Conservation (phyloP, 2,329 filamentous ascomycete species). For the Cladosporium sp. region DNA sequence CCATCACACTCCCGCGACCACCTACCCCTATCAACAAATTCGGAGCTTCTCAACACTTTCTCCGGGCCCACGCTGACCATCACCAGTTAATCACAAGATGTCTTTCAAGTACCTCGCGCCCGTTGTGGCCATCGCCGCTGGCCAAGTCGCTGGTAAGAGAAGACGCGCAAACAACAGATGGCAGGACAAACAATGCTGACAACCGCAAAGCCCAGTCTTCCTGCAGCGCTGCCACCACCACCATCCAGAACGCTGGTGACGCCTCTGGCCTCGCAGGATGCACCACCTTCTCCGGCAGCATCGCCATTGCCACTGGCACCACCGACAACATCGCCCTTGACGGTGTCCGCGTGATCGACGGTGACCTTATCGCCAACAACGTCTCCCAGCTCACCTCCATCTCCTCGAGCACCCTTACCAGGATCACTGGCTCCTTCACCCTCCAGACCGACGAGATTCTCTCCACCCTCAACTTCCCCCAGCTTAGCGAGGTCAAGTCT, state of each 20-base stretch:
- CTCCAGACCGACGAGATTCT: conserved; percentile 67
- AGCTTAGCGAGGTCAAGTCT: conserved; percentile 60
- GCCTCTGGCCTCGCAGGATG: conserved; percentile 59
- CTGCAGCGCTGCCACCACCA: conserved; percentile 47
- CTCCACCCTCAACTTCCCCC: conserved; percentile 61
- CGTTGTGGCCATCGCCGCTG: conserved; percentile 48
- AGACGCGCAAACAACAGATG: conserved; percentile 1
- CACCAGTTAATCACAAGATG: conserved; percentile 38
- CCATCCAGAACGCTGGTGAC: conserved; percentile 59
- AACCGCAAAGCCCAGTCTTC: conserved; percentile 22
- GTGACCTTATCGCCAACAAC: conserved; percentile 49
- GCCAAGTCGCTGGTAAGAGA: conserved; percentile 48
- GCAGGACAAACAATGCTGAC: background rate
- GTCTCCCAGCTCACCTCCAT: conserved; percentile 63
- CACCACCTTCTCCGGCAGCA: conserved; percentile 63
- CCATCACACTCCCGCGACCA: background rate
- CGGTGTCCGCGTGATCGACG: conserved; percentile 58
- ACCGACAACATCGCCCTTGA: conserved; percentile 58
- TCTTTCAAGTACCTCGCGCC: conserved; percentile 54
- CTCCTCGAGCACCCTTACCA: conserved; percentile 46
- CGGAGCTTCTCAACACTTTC: background rate
- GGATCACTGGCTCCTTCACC: conserved; percentile 66
- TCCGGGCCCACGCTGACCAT: background rate
- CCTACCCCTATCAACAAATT: background rate
- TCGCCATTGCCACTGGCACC: conserved; percentile 59